These are phyloP conservation scores for Forsythia suspensa DNA, from an alignment of 257 asterid genomes.

Conservation along the genomic window DNA sequence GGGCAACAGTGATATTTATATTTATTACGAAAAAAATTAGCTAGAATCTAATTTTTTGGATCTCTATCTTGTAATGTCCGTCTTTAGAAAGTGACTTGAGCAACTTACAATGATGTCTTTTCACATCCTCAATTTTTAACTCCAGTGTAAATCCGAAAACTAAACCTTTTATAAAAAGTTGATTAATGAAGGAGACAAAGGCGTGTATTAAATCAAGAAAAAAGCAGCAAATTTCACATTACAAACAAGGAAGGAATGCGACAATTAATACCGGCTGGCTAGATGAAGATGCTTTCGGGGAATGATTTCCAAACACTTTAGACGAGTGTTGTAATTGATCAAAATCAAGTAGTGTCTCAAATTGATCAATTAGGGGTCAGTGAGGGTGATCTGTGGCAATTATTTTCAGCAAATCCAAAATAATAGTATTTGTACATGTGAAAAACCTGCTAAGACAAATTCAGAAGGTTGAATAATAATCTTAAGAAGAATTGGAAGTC, in stretches of 20 bases:
- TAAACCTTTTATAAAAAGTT: neutral
- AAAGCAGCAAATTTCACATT: neutral
- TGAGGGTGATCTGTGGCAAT: too few relatives aligned
- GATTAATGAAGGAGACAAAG: neutral
- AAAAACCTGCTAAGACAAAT: neutral
- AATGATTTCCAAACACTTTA: neutral
- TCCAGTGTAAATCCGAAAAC: neutral
- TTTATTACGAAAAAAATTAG: neutral
- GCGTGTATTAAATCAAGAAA: neutral
- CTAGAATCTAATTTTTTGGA: conserved; percentile 6
- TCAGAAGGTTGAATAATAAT: too few relatives aligned
- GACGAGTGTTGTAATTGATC: neutral
- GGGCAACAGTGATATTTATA: neutral
- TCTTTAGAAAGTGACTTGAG: conserved; percentile 21
- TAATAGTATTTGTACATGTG: too few relatives aligned
- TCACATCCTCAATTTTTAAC: neutral
- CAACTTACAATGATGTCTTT: neutral
- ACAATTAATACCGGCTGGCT: neutral
- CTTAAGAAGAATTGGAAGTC: too few relatives aligned
- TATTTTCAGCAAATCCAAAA: too few relatives aligned
- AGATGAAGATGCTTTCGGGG: neutral
- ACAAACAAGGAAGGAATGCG: too few relatives aligned
- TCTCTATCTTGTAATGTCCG: conserved; percentile 17
- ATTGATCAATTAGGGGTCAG: too few relatives aligned
- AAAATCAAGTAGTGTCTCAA: too few relatives aligned